A percentile compares a stretch with the other conserved stretches of the same genome.
Conservation (phyloP, 1,284 basidiomycete species). For the Coniferiporia weirii region DNA sequence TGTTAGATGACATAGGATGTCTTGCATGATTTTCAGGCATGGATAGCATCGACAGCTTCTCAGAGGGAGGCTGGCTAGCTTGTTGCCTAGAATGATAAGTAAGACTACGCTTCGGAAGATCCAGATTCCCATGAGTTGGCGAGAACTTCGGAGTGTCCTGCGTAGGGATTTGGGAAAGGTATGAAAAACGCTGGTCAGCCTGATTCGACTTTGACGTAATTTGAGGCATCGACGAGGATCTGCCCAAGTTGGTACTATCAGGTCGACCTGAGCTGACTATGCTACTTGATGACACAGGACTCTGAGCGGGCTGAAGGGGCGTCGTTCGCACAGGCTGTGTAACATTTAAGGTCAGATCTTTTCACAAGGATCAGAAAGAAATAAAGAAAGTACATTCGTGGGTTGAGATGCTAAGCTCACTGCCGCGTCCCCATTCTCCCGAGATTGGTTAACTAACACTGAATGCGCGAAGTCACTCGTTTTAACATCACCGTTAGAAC, state of each 20-base stretch:
- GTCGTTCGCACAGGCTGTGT: background rate
- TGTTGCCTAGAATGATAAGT: background rate
- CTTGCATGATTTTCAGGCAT: background rate
- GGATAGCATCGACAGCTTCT: background rate
- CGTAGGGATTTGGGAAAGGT: background rate
- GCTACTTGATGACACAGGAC: background rate
- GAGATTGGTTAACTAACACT: background rate
- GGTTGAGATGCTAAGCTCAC: background rate
- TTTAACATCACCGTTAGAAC: constrained; percentile 19
- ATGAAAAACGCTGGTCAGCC: background rate
- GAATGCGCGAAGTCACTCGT: constrained; percentile 13
- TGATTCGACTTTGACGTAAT: background rate
- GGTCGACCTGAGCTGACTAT: background rate
- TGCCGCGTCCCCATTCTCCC: background rate
- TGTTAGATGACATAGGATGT: background rate
- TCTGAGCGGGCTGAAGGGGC: background rate
- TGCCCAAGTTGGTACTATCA: background rate
- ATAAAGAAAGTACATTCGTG: background rate
- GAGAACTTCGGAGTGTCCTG: background rate
- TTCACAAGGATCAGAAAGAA: background rate
- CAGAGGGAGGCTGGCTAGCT: background rate
- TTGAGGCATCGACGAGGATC: constrained; percentile 5
- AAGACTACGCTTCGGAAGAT: background rate
- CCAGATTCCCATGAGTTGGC: background rate
- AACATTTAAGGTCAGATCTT: background rate